Base-by-base conservation (phyloP, 352 stramenopile genomes). In the Phytophthora foliorum region DNA sequence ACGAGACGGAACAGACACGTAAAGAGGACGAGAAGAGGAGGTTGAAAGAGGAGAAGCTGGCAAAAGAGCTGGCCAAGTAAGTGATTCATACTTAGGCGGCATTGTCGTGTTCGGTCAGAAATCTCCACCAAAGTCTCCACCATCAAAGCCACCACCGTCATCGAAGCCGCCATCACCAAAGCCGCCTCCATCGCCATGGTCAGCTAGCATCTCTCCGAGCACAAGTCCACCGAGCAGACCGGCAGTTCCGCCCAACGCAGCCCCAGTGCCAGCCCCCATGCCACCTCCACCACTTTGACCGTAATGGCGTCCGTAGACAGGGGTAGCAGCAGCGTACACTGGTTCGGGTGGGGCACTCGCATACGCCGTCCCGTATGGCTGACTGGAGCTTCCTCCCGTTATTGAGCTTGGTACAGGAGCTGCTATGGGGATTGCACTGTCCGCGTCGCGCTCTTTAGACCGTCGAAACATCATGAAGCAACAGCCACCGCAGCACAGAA, bases 201-300 rank as follows among this genome's bases (percentile, higher is more conserved):
- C 68, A 27, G 73, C 80, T 13, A 89, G 25, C 0, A 69, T 54
- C 19, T 86, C 63, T 41, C 80, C 78, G 3, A 90, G 50, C 27
- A 74, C 13, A 17, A 88, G 21, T 11, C 82, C 82, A 31, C 82
- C 80, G 0, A 86, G 44, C 17, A 90, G 66, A 32, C 82, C 82
- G 8, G 78, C 82, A 3, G 71, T 65, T 9, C 73, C 82, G n/a
- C 82, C 80, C 6, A 90, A 49, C 2, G 71, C 80, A 21, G 80
- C 82, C 3, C 78, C 78, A 2, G 78, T 77, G 8, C 78, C 82
- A 34, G 78, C 80, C 6, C 80, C 67, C 71, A 90, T 88, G 2
- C 79, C 75, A 9, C 75, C 57, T 3, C 66, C 21, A 57, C 45
- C 45, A 55, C 44, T 67, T 57, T 63, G 62, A 32, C 61, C 58